These are phyloP conservation scores for Pilobolus umbonatus DNA, from an alignment of 192 early-diverging fungal genomes.

Conservation along the genomic window DNA sequence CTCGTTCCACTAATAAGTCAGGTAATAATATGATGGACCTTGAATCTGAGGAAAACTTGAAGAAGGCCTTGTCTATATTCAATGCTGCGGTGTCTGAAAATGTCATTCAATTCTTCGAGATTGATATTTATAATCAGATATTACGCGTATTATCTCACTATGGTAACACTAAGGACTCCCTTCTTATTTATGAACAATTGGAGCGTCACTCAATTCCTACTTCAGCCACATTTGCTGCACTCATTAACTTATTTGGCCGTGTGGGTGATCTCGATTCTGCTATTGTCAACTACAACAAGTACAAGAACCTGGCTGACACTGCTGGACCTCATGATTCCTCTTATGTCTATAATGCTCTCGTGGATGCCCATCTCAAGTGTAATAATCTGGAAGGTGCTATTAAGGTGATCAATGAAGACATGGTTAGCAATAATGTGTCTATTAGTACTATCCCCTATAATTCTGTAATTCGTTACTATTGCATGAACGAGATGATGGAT, in stretches of 20 bases:
- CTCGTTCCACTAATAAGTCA: conserved; percentile 1
- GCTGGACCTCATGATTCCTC: conserved; percentile 21
- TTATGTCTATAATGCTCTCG: conserved; percentile 36
- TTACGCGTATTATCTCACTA: conserved; percentile 35
- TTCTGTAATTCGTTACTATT: conserved; percentile 32
- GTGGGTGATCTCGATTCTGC: conserved; percentile 30
- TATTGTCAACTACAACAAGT: conserved; percentile 24
- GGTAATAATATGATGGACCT: conserved; percentile 21
- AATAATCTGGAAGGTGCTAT: conserved; percentile 21
- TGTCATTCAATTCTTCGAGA: conserved; percentile 24
- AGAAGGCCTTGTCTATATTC: conserved; percentile 31
- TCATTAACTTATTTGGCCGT: conserved; percentile 45
- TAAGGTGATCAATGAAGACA: conserved; percentile 25
- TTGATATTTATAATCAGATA: conserved; percentile 35
- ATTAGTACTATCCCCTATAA: conserved; percentile 29
- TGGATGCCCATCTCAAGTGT: conserved; percentile 35
- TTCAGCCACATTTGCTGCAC: conserved; percentile 50
- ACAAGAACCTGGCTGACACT: conserved; percentile 1
- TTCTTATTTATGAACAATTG: conserved; percentile 25
- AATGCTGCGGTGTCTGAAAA: conserved; percentile 16
- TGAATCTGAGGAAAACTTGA: conserved; percentile 28
- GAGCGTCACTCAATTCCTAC: conserved; percentile 31
- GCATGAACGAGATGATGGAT: conserved; percentile 10
- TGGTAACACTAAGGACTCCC: conserved; percentile 24
- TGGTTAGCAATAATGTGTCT: conserved; percentile 22